Conservation (phyloP, 352 stramenopile genomes). For the Globisporangium nunn region DNA sequence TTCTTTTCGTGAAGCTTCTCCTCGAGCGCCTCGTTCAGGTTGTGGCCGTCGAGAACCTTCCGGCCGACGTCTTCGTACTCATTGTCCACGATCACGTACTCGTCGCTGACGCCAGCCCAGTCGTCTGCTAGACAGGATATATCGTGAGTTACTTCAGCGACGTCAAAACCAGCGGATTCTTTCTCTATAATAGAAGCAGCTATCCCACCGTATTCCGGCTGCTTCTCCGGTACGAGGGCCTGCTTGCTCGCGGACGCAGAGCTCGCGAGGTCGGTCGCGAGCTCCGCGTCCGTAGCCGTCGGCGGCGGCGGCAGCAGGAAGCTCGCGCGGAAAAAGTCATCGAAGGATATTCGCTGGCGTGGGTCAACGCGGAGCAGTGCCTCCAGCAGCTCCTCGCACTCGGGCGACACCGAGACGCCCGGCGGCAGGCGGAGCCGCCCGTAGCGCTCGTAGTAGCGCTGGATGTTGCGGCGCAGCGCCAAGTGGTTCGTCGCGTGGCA, state of each 20-base stretch:
- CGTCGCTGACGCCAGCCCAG: conserved; percentile 65
- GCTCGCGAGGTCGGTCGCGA: too few species aligned
- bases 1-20: conserved; percentile 23
- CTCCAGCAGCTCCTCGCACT: conserved; percentile 58
- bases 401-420: conserved; percentile 44
- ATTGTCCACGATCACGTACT: conserved; percentile 80
- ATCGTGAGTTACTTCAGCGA: conserved; percentile 2
- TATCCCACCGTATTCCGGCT: conserved; percentile 46
- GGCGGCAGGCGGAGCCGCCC: conserved; percentile 40
- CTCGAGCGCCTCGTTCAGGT: conserved; percentile 35
- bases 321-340: conserved; percentile 63
- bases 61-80: conserved; percentile 76
- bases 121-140: conserved; percentile 25
- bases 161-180: background rate
- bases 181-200: too few species aligned
- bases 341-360: conserved; percentile 64
- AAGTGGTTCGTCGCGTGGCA: conserved; percentile 75
- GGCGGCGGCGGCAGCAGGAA: conserved; percentile 58
- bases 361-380: conserved; percentile 56
- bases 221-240: conserved; percentile 59
- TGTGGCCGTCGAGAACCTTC: conserved; percentile 54
- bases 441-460: conserved; percentile 66
- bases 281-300: conserved; percentile 28
- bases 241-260: conserved; percentile 42
- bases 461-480: conserved; percentile 66